These are phyloP conservation scores for Tetramitus jugosus DNA, from an alignment of 208 protist species.

Conservation along the genomic window DNA sequence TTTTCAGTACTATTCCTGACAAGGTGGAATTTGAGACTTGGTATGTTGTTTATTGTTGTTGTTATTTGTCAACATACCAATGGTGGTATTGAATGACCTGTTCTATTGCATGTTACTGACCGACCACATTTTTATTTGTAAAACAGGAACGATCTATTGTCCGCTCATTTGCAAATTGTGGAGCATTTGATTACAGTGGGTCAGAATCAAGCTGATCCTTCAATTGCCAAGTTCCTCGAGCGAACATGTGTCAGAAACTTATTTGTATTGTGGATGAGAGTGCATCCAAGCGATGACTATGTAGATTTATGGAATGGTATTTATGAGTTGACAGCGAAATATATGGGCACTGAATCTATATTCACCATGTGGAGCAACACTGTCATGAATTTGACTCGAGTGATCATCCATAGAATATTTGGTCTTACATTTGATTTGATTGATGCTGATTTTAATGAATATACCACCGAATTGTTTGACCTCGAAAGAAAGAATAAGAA, in stretches of 20 bases:
- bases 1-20: constrained; percentile 7
- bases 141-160: too few species aligned
- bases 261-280: constrained; percentile 6
- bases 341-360: neutral
- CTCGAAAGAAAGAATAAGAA: neutral
- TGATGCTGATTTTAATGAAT: neutral
- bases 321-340: neutral
- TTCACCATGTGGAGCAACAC: neutral
- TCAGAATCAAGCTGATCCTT: neutral
- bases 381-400: neutral
- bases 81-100: too few species aligned
- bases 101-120: too few species aligned
- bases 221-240: too few species aligned
- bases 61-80: too few species aligned
- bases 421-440: neutral
- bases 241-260: constrained; percentile 4
- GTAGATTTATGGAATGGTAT: neutral
- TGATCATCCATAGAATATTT: neutral
- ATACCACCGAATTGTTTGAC: neutral
- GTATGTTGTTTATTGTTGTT: too few species aligned
- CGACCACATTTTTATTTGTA: too few species aligned
- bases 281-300: neutral
- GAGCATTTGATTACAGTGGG: neutral
- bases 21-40: constrained; percentile 19
- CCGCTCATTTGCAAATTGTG: neutral